Base-by-base conservation (phyloP, 768 basidiomycete species). In the Termitomyces sp. region DNA sequence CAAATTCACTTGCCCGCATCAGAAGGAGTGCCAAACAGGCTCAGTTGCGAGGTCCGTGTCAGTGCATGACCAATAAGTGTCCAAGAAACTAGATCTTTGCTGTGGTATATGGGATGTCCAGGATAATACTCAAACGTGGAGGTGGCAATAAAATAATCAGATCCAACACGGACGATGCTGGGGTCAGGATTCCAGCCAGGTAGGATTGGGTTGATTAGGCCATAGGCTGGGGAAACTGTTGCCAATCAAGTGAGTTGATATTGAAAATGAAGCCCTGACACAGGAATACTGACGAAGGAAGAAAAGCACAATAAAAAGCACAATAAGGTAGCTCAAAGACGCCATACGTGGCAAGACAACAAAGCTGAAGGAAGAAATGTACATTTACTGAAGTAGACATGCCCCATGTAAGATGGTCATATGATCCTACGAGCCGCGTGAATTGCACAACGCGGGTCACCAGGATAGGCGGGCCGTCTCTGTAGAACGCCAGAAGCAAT, bases 121-220 rank as follows among this genome's bases (percentile, higher is more conserved):
- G 76, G 76, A 58, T 69, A 77, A 55, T 74, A 74, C 58, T 76
- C 75, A 30, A 77, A 77, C 6, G 72, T 70, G 2, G 75, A 76
- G 0, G 75, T 76, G 4, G 71, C 67, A 49, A 75, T 69, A 62
- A 76, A 77, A 56, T 76, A 77, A 62, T 76, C 73, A 1, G 67
- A 54, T 13, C 72, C 73, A 46, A 76, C 75, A 54, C 74, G 72
- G n/a, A 76, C 36, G 30, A 76, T 72, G 30, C 67, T 70, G 4
- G 76, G 76, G 62, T 76, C 76, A 13, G 76, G 74, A 54, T 76
- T 76, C 73, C 73, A 77, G 34, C 76, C 76, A 8, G 73, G 72
- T 3, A 77, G 63, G 15, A 77, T 74, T 8, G 76, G 76, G 49
- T 76, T 75, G 15, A 72, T 61, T 9, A 66, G 49, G 18, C 53